Evolutionary conservation across 306 rosid species (phyloP).

Genomic region (Cercis canadensis): DNA sequence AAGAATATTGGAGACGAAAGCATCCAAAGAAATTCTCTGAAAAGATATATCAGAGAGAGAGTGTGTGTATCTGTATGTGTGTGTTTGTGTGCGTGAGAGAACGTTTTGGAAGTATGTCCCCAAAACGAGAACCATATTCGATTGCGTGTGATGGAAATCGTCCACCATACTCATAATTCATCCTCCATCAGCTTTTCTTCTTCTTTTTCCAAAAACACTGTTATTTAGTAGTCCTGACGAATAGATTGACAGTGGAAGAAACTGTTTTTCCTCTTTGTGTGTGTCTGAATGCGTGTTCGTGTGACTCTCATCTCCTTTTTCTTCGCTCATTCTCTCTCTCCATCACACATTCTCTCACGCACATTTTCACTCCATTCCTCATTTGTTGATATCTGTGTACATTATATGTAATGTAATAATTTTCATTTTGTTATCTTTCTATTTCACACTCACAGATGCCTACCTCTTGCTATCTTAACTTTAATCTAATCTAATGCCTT

Average conservation of each 20-base stretch:
- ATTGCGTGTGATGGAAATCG: conserved; percentile 61
- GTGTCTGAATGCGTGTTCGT: conserved; percentile 16
- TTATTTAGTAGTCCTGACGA: conserved; percentile 59
- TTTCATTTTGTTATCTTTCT: background rate
- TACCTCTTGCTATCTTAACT: no score
- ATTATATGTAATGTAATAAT: no score
- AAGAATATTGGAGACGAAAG: conserved; percentile 30
- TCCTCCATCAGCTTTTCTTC: conserved; percentile 34
- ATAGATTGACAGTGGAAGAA: conserved; percentile 51
- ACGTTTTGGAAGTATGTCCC: conserved; percentile 48
- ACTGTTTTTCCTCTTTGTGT: conserved; percentile 39
- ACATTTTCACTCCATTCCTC: background rate
- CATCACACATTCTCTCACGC: conserved; percentile 25
- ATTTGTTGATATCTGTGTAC: conserved; percentile 42
- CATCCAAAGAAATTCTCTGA: conserved; percentile 43
- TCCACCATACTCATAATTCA: conserved; percentile 36
- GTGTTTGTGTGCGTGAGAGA: background rate
- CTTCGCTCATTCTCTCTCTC: conserved; percentile 34
- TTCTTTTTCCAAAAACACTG: conserved; percentile 57
- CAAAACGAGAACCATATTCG: conserved; percentile 38
- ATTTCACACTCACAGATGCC: no score
- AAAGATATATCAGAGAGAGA: conserved; percentile 24
- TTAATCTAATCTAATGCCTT: background rate
- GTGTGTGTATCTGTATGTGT: conserved; percentile 20
- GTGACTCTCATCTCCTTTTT: conserved; percentile 37